A percentile compares a stretch with the other conserved stretches of the same genome.
Evolutionary conservation across 2,329 filamentous ascomycete genomes (phyloP).

Genomic region (Gnomoniopsis smithogilvyi): DNA sequence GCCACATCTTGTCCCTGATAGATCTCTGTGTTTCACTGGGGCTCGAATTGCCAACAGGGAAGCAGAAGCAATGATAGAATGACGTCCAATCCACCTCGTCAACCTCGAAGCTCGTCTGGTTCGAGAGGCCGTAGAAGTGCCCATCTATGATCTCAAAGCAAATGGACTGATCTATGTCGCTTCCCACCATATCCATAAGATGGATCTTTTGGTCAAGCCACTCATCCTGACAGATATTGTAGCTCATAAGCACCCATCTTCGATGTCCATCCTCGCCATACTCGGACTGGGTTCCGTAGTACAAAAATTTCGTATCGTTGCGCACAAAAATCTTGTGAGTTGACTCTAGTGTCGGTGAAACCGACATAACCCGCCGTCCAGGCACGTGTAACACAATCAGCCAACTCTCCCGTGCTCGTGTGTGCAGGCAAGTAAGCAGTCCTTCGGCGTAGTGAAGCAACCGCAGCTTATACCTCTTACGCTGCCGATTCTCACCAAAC

Average conservation of each 20-base stretch:
- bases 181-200: slow-evolving; percentile 57
- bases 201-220: slow-evolving; percentile 44
- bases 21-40: slow-evolving; percentile 36
- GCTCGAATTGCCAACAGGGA: slow-evolving; percentile 50
- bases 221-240: slow-evolving; percentile 38
- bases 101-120: slow-evolving; percentile 57
- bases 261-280: slow-evolving; percentile 50
- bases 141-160: slow-evolving; percentile 68
- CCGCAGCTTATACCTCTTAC: slow-evolving; percentile 43
- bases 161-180: slow-evolving; percentile 63
- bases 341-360: slow-evolving; percentile 36
- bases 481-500: slow-evolving; percentile 31
- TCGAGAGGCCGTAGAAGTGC: slow-evolving; percentile 69
- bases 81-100: slow-evolving; percentile 66
- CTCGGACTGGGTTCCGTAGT: slow-evolving; percentile 62
- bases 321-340: slow-evolving; percentile 63
- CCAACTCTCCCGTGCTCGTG: slow-evolving; percentile 42
- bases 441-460: slow-evolving; percentile 55
- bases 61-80: slow-evolving; percentile 65
- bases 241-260: slow-evolving; percentile 61
- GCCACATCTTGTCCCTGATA: slow-evolving; percentile 53
- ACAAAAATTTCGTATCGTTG: slow-evolving; percentile 58
- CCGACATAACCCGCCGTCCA: slow-evolving; percentile 37
- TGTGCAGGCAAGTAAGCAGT: slow-evolving; percentile 56
- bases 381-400: slow-evolving; percentile 49